A percentile compares a stretch with the other conserved stretches of the same genome.
Conservation (phyloP, 495 filamentous ascomycete genomes). For the Rhypophila decipiens region DNA sequence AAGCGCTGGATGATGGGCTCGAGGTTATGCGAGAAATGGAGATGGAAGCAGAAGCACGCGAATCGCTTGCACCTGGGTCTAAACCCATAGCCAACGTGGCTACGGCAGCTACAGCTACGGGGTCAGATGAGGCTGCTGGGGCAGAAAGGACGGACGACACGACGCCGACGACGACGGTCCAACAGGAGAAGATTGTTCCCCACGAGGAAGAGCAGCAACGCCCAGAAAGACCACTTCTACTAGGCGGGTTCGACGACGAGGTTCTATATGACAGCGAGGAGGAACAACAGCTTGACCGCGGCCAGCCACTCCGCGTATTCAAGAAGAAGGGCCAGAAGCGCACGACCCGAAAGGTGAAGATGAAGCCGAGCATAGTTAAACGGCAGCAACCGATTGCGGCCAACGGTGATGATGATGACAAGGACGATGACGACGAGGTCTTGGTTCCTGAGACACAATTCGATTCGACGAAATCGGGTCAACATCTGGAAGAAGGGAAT, state of each 20-base stretch:
- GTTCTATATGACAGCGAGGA: constrained; percentile 43
- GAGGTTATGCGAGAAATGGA: constrained; percentile 76
- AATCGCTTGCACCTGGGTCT: too few species aligned
- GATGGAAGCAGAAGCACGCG: constrained; percentile 35
- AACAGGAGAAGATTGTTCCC: not conserved
- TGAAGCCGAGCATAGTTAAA: constrained; percentile 46
- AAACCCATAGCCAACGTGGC: constrained; percentile 4
- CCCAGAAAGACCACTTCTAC: constrained; percentile 28
- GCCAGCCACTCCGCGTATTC: constrained; percentile 54
- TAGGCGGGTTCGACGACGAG: constrained; percentile 59
- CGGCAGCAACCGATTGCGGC: constrained; percentile 27
- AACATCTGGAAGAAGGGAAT: too few species aligned
- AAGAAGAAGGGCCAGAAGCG: constrained; percentile 94
- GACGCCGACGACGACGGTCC: not conserved
- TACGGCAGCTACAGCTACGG: not conserved
- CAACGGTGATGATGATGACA: constrained; percentile 10
- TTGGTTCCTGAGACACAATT: constrained; percentile 44
- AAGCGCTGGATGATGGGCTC: constrained; percentile 68
- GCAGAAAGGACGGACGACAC: not conserved
- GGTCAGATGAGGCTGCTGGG: constrained; percentile 29
- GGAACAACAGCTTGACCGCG: constrained; percentile 27
- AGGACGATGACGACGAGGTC: constrained; percentile 16
- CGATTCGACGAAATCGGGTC: constrained; percentile 10
- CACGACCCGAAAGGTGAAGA: constrained; percentile 70
- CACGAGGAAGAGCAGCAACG: constrained; percentile 5